Evolutionary conservation across 345 rosid species (phyloP), one percentile per base, ranked within the genome.

Genomic region (Gossypium longicalyx): DNA sequence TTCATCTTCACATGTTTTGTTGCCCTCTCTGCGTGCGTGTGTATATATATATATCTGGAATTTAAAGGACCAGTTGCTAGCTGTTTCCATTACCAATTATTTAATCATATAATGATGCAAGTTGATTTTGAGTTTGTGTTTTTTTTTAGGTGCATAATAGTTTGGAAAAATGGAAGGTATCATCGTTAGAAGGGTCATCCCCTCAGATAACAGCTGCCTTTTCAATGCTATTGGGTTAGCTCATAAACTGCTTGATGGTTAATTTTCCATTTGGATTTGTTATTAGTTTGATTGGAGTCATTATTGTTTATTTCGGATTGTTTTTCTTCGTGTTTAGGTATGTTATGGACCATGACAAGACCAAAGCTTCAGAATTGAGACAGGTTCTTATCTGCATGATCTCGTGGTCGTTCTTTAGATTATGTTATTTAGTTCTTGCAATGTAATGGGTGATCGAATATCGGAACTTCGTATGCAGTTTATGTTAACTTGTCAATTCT

Each of bases 171-270:
- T 87, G 90, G 99, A 93, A 73, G 98, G 96, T 68, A 75, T 80
- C 71, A 48, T 91, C 41, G 81, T 84, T 79, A 90, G 99, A 81
- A 89, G 99, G 79, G 92, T 95, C 44, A 95, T 95, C 76, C 97
- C 97, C 60, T 93, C 99, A 2, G 98, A 95, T 71, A 95, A 95
- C 86, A 93, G 97, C 83, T 95, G 99, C 77, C 93, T 95, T 66
- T 95, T 93, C 86, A 95, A 93, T 78, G 97, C 99, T 59, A 84
- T 91, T 20, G 89, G 97, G 99, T 95, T 85, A 82, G 45, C 2
- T 81, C 64, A 15, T 43, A 15, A 74, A 23, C 27, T 22, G 20
- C 41, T 8, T 2, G 64, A 51, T 20, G 9, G 2, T 64, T 23
- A 41, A 44, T n/a, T 22, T 74, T 9, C 53, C 19, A 2, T 27